phyloP scores from a whole-genome alignment of 2,329 filamentous ascomycete genomes.

The Aspergillus latus region DNA sequence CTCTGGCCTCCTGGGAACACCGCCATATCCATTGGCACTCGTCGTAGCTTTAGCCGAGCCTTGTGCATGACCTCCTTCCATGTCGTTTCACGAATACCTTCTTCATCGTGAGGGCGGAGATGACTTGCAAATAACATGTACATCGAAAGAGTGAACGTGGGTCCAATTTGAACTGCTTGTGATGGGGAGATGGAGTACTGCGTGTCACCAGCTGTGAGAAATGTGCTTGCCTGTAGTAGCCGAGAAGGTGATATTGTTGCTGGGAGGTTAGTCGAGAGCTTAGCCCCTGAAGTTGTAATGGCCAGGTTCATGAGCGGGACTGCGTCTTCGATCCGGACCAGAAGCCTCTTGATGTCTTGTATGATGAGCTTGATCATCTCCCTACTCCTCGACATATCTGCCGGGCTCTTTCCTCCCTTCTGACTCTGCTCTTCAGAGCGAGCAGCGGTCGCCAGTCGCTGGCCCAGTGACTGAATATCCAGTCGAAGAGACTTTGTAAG shows the following conservation, averaged over 20 bases:
- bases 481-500: constrained; percentile 79
- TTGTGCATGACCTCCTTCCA: constrained; percentile 99
- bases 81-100: constrained; percentile 64
- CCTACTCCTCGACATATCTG: constrained; percentile 57
- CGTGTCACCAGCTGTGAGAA: constrained; percentile 81
- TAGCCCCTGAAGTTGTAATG: constrained; percentile 90
- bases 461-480: constrained; percentile 78
- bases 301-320: constrained; percentile 90
- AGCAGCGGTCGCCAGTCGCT: constrained; percentile 69
- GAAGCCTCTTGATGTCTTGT: constrained; percentile 69
- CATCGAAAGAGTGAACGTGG: constrained; percentile 78
- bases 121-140: constrained; percentile 96
- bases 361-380: constrained; percentile 69
- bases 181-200: constrained; percentile 69
- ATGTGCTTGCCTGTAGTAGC: constrained; percentile 86
- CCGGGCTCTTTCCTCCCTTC: constrained; percentile 36
- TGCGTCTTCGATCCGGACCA: constrained; percentile 81
- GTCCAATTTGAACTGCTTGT: constrained; percentile 75
- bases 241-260: constrained; percentile 85
- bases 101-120: constrained; percentile 57
- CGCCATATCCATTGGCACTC: constrained; percentile 61
- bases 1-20: constrained; percentile 28
- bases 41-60: constrained; percentile 74
- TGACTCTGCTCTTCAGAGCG: constrained; percentile 53
- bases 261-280: constrained; percentile 74